phyloP scores from a whole-genome alignment of 73 alveolate genomes.

The Halteria grandinella region DNA sequence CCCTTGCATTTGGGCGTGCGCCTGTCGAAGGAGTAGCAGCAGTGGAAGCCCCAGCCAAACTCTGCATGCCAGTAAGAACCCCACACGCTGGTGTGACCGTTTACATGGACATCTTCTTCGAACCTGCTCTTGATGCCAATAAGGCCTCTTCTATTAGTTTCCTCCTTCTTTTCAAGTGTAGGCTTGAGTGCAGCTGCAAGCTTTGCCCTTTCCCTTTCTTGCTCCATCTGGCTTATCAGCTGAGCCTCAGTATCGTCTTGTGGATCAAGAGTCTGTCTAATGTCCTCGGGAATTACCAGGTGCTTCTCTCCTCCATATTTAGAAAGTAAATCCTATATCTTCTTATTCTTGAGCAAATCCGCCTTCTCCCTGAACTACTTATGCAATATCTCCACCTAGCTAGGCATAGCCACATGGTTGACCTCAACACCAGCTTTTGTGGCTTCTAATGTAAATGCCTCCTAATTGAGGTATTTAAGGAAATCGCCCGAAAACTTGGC shows the following conservation, averaged over 20 bases:
- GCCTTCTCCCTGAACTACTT: slow-evolving; percentile 69
- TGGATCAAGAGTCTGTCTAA: slow-evolving; percentile 35
- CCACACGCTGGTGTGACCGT: slow-evolving; percentile 71
- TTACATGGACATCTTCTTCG: slow-evolving; percentile 63
- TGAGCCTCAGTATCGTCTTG: slow-evolving; percentile 6
- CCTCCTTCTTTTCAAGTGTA: too few species aligned
- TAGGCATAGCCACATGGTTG: slow-evolving; percentile 86
- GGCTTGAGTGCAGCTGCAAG: too few species aligned
- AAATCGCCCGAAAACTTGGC: slow-evolving; percentile 73
- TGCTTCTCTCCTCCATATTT: slow-evolving; percentile 88
- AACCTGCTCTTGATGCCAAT: slow-evolving; percentile 49
- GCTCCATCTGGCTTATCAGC: neutral
- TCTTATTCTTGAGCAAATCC: slow-evolving; percentile 58
- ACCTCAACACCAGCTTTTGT: slow-evolving; percentile 67
- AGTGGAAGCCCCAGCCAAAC: slow-evolving; percentile 81
- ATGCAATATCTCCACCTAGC: slow-evolving; percentile 78
- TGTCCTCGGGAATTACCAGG: slow-evolving; percentile 42
- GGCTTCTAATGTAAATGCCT: slow-evolving; percentile 67
- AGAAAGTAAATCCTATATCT: slow-evolving; percentile 60
- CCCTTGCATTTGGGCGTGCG: too few species aligned
- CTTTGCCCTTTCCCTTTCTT: neutral
- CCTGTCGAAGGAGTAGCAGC: slow-evolving; percentile 68
- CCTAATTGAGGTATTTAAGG: slow-evolving; percentile 67
- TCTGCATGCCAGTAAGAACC: slow-evolving; percentile 73
- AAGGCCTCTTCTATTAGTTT: slow-evolving; percentile 16